These are phyloP conservation scores for Yamadazyma pseudoaaseri DNA, from an alignment of 1,139 yeast genomes.

Conservation along the genomic window DNA sequence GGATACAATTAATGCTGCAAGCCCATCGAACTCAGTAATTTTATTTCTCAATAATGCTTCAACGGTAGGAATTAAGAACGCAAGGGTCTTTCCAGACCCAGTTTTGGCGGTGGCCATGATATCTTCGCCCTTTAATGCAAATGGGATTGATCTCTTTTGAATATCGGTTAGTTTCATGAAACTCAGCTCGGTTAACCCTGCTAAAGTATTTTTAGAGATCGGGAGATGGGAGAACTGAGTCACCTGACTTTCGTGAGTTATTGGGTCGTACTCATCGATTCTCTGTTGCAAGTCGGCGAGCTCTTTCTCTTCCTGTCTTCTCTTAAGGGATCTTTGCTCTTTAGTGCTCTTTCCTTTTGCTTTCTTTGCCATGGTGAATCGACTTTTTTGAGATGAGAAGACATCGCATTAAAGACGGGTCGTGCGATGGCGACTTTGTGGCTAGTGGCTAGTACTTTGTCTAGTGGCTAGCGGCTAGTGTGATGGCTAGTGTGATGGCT, in stretches of 20 bases:
- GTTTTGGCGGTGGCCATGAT: slow-evolving; percentile 92
- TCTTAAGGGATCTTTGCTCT: slow-evolving; percentile 19
- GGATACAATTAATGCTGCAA: slow-evolving; percentile 88
- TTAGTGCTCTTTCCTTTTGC: slow-evolving; percentile 6
- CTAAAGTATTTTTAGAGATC: slow-evolving; percentile 58
- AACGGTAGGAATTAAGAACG: slow-evolving; percentile 82
- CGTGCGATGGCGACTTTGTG: no score
- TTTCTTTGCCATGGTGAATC: slow-evolving; percentile 10
- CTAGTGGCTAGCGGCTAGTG: no score
- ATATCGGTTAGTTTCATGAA: slow-evolving; percentile 82
- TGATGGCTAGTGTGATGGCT: no score
- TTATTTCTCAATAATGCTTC: slow-evolving; percentile 69
- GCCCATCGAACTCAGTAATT: slow-evolving; percentile 88
- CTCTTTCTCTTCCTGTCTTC: slow-evolving; percentile 43
- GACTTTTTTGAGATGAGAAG: slow-evolving; percentile 1
- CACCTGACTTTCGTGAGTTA: slow-evolving; percentile 24
- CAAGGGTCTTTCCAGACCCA: slow-evolving; percentile 95
- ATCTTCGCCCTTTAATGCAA: slow-evolving; percentile 78
- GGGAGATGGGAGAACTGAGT: slow-evolving; percentile 70
- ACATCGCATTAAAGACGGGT: background rate
- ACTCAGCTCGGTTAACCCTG: slow-evolving; percentile 71
- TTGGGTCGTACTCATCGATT: slow-evolving; percentile 52
- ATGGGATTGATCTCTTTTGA: slow-evolving; percentile 76
- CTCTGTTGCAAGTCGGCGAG: slow-evolving; percentile 44
- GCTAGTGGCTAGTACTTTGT: background rate